Conservation (phyloP, 2,329 filamentous ascomycete genomes). For the Fusarium gaditjirri region DNA sequence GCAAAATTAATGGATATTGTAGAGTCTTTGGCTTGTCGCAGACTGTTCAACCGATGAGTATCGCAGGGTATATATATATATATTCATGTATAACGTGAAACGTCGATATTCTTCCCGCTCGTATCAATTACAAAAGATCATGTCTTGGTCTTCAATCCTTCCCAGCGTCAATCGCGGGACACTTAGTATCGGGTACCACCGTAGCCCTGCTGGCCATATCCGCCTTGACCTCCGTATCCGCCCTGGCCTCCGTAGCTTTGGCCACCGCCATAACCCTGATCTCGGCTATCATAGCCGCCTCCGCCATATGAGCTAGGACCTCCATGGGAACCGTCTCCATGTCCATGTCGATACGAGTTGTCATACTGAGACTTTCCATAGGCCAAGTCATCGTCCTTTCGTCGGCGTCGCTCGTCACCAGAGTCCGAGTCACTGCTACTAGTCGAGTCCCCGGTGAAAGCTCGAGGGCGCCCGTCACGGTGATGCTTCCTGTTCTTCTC, state of each 20-base stretch:
- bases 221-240: not conserved
- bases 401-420: slow-evolving; percentile 32
- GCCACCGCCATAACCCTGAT: slow-evolving; percentile 1
- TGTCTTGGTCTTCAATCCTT: not conserved
- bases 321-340: not conserved
- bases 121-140: not conserved
- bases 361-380: slow-evolving; percentile 26
- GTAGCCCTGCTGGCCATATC: not conserved
- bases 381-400: slow-evolving; percentile 21
- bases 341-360: slow-evolving; percentile 3
- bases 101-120: not conserved
- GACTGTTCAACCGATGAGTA: not conserved
- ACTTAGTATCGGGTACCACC: not conserved
- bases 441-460: slow-evolving; percentile 35
- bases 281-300: not conserved
- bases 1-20: not conserved
- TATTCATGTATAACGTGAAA: not conserved
- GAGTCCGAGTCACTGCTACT: slow-evolving; percentile 43
- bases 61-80: not conserved
- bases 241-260: not conserved
- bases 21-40: not conserved
- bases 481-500: slow-evolving; percentile 42
- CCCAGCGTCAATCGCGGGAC: not conserved
- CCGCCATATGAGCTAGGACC: not conserved
- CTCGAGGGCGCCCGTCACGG: slow-evolving; percentile 34